Evolutionary conservation across 2,329 filamentous ascomycete genomes (phyloP), one percentile per base, ranked within the genome.

Genomic region (Aspergillus transmontanensis): DNA sequence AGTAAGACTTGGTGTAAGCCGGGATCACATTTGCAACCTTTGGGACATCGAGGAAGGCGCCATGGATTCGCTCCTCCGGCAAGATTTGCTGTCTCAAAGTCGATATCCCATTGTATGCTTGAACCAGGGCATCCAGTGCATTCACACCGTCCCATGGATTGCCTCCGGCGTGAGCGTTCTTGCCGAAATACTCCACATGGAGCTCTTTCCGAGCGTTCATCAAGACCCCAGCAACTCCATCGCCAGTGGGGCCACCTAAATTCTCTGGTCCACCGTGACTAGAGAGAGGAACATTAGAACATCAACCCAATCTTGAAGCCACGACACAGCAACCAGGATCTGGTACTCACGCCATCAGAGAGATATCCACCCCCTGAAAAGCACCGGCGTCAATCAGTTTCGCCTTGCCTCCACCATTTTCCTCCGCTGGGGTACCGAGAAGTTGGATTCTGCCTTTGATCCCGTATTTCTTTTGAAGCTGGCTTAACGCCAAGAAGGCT

Each of bases 121-220:
- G 77, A 3, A 88, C 77, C 26, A 86, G 69, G 0, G 85, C 86
- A 66, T 89, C 86, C 0, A 88, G 79, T 0, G 86, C 86, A 68
- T 89, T 88, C 66, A 85, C 80, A 0, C 86, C 86, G 5, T 85
- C 78, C 85, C 85, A 88, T 0, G 86, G 86, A n/a, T 78, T 82
- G 3, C 82, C 82, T 0, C 83, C 85, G 0, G 85, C 86, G 66
- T 88, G 86, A 0, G 86, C 85, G 60, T 82, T 83, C 57, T 80
- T 81, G 1, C 86, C 87, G 0, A 68, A 72, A 61, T 82, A 84
- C 64, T 78, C 76, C 53, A 80, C 77, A n/a, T 69, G 67, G n/a
- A 79, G 67, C 41, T 77, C 71, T 28, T 78, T 73, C 4, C 75
- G 69, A 1, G 76, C 76, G 41, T 78, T 75, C 68, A 72, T 74